phyloP scores from a whole-genome alignment of 495 filamentous ascomycete species.

The Xylaria sp. region DNA sequence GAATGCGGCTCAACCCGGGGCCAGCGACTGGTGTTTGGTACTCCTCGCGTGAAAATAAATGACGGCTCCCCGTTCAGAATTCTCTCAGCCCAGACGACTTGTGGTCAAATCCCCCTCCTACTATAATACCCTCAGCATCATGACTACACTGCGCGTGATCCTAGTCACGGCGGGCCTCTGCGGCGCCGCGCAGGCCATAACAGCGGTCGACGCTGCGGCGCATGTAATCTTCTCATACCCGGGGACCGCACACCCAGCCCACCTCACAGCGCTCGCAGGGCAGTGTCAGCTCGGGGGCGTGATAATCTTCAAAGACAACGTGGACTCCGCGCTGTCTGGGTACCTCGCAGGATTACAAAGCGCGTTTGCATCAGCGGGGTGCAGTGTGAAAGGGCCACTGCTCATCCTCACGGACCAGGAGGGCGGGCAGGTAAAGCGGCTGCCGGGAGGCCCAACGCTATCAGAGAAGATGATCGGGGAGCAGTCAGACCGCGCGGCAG shows the following conservation, averaged over 20 bases:
- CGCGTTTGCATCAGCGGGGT: conserved; percentile 38
- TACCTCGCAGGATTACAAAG: conserved; percentile 37
- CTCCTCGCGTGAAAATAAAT: background rate
- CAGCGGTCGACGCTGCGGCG: conserved; percentile 35
- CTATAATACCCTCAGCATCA: background rate
- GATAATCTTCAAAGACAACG: conserved; percentile 48
- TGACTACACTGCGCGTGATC: background rate
- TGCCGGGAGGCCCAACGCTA: conserved; percentile 42
- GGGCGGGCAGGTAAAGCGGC: conserved; percentile 42
- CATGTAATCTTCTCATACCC: conserved; percentile 51
- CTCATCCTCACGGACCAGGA: conserved; percentile 52
- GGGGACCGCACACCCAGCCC: conserved; percentile 36
- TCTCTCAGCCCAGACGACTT: too few species aligned
- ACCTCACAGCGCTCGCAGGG: conserved; percentile 40
- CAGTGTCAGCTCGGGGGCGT: conserved; percentile 46
- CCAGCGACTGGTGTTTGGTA: background rate
- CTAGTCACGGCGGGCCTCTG: background rate
- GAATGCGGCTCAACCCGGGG: conserved; percentile 4
- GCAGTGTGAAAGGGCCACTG: conserved; percentile 38
- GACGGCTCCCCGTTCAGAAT: background rate
- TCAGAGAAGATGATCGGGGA: conserved; percentile 44
- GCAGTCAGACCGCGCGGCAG: conserved; percentile 30
- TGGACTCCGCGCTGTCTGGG: conserved; percentile 35
- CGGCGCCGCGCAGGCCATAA: conserved; percentile 20
- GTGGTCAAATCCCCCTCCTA: background rate